Evolutionary conservation across 768 basidiomycete species (phyloP).

Genomic region (Cyclocybe aegerita): DNA sequence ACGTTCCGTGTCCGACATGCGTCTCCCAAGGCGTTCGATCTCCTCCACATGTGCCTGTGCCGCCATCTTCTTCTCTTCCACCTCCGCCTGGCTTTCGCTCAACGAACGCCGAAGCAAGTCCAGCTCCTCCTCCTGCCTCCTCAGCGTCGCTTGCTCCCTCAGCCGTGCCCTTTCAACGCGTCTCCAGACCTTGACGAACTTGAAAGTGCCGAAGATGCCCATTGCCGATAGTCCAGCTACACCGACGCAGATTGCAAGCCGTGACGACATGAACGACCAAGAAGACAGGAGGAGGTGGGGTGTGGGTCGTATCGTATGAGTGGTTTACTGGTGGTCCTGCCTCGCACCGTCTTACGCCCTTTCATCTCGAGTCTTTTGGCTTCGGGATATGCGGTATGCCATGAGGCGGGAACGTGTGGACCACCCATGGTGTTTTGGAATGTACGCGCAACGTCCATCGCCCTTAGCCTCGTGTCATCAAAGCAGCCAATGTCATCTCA

Average conservation of each 20-base stretch:
- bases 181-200: constrained; percentile 20
- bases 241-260: constrained; percentile 20
- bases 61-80: constrained; percentile 18
- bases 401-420: constrained; percentile 37
- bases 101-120: constrained; percentile 16
- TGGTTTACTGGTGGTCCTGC: constrained; percentile 10
- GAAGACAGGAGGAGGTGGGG: constrained; percentile 7
- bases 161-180: constrained; percentile 14
- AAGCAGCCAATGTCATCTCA: constrained; percentile 1
- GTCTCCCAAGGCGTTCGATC: constrained; percentile 13
- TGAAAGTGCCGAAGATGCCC: constrained; percentile 26
- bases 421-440: constrained; percentile 14
- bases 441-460: constrained; percentile 9
- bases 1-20: constrained; percentile 14
- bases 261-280: constrained; percentile 9
- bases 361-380: constrained; percentile 13
- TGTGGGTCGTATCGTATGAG: constrained; percentile 13
- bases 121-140: constrained; percentile 14
- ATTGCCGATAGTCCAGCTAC: constrained; percentile 29
- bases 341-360: constrained; percentile 11
- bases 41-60: constrained; percentile 15
- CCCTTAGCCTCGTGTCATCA: constrained; percentile 22
- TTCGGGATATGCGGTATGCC: constrained; percentile 15
- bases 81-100: constrained; percentile 17
- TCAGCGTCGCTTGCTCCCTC: constrained; percentile 6